These are phyloP conservation scores for Basipetospora chlamydospora DNA, from an alignment of 2,329 filamentous ascomycete species.

Conservation along the genomic window DNA sequence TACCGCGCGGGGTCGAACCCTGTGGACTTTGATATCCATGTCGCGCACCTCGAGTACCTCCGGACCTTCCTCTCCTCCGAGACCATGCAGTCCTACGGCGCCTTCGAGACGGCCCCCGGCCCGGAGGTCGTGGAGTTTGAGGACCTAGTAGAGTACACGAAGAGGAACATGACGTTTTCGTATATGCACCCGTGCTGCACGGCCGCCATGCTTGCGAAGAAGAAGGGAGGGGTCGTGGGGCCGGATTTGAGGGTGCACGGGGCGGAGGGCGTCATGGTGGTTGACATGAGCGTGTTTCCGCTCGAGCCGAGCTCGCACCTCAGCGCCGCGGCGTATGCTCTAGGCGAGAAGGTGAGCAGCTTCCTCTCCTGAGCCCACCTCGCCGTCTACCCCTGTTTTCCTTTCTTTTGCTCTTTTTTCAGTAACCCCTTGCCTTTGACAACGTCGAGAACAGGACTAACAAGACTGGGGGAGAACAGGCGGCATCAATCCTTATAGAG, in stretches of 20 bases:
- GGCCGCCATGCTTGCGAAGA: constrained; percentile 27
- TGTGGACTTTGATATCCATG: constrained; percentile 20
- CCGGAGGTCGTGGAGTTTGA: constrained; percentile 9
- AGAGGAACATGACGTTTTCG: constrained; percentile 17
- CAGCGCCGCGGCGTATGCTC: constrained; percentile 35
- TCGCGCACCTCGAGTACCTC: constrained; percentile 16
- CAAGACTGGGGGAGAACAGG: no score
- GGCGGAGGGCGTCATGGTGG: constrained; percentile 16
- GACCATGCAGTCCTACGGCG: constrained; percentile 12
- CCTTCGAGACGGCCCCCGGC: constrained; percentile 16
- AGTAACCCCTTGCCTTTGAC: no score
- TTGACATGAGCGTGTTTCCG: constrained; percentile 14
- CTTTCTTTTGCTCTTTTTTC: no score
- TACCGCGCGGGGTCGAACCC: constrained; percentile 21
- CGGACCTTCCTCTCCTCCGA: constrained; percentile 14
- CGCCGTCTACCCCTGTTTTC: no score
- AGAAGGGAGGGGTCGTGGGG: constrained; percentile 21
- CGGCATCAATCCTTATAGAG: no score
- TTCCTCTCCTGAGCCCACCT: background rate
- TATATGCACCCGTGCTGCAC: constrained; percentile 28
- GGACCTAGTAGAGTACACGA: constrained; percentile 10
- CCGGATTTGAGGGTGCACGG: constrained; percentile 19
- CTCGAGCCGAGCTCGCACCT: constrained; percentile 20
- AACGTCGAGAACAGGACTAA: no score
- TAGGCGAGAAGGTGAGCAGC: constrained; percentile 28